These are phyloP conservation scores for Waitea zeae DNA, from an alignment of 1,284 basidiomycete species.

Conservation along the genomic window DNA sequence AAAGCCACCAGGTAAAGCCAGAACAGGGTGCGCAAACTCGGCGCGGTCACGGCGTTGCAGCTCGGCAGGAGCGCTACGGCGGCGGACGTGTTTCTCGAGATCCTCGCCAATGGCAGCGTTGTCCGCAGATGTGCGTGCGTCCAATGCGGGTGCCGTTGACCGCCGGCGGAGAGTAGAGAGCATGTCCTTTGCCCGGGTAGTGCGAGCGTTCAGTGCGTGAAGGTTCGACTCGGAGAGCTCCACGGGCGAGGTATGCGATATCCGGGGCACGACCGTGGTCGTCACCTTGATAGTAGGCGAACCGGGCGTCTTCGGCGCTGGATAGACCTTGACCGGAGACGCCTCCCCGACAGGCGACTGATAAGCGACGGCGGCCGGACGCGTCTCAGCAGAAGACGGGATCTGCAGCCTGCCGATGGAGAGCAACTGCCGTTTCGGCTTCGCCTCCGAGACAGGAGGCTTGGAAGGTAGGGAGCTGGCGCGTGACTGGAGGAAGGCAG, in stretches of 20 bases:
- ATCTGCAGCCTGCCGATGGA: slow-evolving; percentile 13
- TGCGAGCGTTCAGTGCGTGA: slow-evolving; percentile 29
- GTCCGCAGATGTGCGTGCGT: slow-evolving; percentile 8
- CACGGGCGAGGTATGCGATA: slow-evolving; percentile 22
- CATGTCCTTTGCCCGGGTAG: slow-evolving; percentile 42
- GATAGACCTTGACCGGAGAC: slow-evolving; percentile 8
- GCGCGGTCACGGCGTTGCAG: slow-evolving; percentile 14
- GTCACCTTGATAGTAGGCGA: slow-evolving; percentile 27
- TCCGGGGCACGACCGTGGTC: slow-evolving; percentile 29
- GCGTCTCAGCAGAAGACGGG: slow-evolving; percentile 27
- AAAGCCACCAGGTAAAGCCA: slow-evolving; percentile 21
- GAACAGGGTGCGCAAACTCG: slow-evolving; percentile 18
- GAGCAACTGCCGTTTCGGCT: slow-evolving; percentile 6
- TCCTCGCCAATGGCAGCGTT: slow-evolving; percentile 9
- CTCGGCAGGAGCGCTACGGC: slow-evolving; percentile 22
- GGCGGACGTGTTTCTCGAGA: slow-evolving; percentile 16
- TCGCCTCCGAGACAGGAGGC: slow-evolving; percentile 1
- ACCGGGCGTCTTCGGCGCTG: slow-evolving; percentile 17
- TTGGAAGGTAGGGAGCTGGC: slow-evolving; percentile 6
- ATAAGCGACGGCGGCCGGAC: slow-evolving; percentile 18
- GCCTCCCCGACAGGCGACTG: slow-evolving; percentile 6
- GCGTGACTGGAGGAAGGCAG: slow-evolving; percentile 22
- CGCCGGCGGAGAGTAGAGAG: slow-evolving; percentile 41
- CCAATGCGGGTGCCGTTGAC: slow-evolving; percentile 14
- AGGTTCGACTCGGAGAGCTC: slow-evolving; percentile 37